These are phyloP conservation scores for Candida suzukii DNA, from an alignment of 805 yeast species.

Conservation along the genomic window DNA sequence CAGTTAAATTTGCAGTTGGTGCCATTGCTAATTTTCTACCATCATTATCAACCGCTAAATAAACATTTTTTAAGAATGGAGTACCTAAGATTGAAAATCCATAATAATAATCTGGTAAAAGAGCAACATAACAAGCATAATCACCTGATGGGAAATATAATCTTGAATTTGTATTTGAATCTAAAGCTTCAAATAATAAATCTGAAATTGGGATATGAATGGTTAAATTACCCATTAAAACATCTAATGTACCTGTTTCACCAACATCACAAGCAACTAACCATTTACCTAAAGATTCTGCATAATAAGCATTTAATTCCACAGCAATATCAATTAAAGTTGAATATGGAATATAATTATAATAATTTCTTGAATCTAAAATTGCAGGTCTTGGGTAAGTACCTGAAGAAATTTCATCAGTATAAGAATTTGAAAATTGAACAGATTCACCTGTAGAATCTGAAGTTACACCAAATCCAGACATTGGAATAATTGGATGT, in stretches of 20 bases:
- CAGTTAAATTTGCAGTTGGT: conserved; percentile 23
- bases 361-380: conserved; percentile 47
- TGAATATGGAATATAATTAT: conserved; percentile 47
- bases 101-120: conserved; percentile 38
- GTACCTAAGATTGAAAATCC: conserved; percentile 56
- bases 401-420: conserved; percentile 32
- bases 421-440: conserved; percentile 24
- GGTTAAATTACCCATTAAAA: conserved; percentile 44
- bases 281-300: conserved; percentile 44
- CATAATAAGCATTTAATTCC: conserved; percentile 62
- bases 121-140: conserved; percentile 47
- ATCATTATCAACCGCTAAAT: conserved; percentile 59
- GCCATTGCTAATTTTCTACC: conserved; percentile 51
- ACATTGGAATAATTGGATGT: conserved; percentile 40
- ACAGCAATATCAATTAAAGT: conserved; percentile 55
- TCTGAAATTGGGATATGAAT: conserved; percentile 44
- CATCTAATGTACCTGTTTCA: conserved; percentile 41
- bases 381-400: conserved; percentile 43
- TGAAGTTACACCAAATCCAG: conserved; percentile 35
- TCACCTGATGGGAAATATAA: conserved; percentile 48
- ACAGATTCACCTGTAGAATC: conserved; percentile 16
- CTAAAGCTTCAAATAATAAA: conserved; percentile 34
- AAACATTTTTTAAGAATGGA: conserved; percentile 45
- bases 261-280: conserved; percentile 53
- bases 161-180: conserved; percentile 21